Base-by-base conservation (phyloP, 2,329 filamentous ascomycete genomes). In the Sporothrix sp. region DNA sequence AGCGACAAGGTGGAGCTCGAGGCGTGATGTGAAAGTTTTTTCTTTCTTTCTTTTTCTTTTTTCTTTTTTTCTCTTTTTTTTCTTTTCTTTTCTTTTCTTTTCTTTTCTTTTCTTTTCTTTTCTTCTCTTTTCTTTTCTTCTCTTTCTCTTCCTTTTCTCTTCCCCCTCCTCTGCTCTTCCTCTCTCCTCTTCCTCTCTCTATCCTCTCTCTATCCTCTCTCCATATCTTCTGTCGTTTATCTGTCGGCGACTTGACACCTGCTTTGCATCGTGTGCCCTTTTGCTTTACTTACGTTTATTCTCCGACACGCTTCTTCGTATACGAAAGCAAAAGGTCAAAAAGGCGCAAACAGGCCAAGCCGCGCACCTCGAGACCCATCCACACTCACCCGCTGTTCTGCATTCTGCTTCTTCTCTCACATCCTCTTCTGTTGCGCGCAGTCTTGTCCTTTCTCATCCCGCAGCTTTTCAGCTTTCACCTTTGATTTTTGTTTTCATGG, bases 1-100 rank as follows among this genome's bases (percentile, higher is more conserved):
- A 72, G 72, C 38, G 67, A 65, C 21, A 62, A 60, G 7, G 13
- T 7, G 3, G 36, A 32, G 9, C 5, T 27, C 13, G 38, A 37
- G 30, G 9, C 18, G 20, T 42, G 11, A 42, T 21, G n/a, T 10
- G 10, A 5, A 37, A 37, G 6, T 30, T 51, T 43, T 32, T 36
- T 46, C 57, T 9, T 3, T 30, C 20, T 5, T 11, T 8, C 2
- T 20, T 3, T n/a, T n/a, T 11, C 27, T 23, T 16, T 32, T 2
- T 6, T 21, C 40, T 32, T 23, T 14, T 39, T 10, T 40, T n/a
- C n/a, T 16, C 27, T 3, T 16, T 13, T 35, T 52, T 43, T 32
- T 36, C 45, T 57, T 11, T 7, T 43, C 30, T 8, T n/a, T 14
- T 8, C 11, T 3, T 20, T 21, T n/a, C 23, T 20, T n/a, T 30